phyloP scores from a whole-genome alignment of 1,139 yeast species.

The Candida tunisiensis region DNA sequence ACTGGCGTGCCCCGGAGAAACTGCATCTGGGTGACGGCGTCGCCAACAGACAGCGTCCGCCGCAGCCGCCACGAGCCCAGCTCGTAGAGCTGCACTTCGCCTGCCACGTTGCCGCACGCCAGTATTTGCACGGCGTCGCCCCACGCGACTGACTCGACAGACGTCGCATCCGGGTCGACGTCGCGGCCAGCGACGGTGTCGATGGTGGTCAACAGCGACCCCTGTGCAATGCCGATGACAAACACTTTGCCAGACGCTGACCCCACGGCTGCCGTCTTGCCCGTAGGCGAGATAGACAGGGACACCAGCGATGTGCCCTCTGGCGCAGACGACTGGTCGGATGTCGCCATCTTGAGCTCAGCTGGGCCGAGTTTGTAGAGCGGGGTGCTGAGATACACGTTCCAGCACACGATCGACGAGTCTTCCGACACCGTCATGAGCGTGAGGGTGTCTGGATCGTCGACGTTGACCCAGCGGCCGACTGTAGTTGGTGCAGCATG shows the following conservation, averaged over 20 bases:
- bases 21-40: conserved; percentile 67
- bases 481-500: conserved; percentile 59
- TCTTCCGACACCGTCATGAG: conserved; percentile 78
- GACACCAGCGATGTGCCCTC: conserved; percentile 95
- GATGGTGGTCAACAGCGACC: conserved; percentile 45
- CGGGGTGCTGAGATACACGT: conserved; percentile 60
- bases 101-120: conserved; percentile 84
- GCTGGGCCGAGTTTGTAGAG: conserved; percentile 40
- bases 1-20: conserved; percentile 43
- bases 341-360: conserved; percentile 42
- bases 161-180: conserved; percentile 46
- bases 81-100: conserved; percentile 69
- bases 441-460: conserved; percentile 40
- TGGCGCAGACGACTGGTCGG: no score
- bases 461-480: conserved; percentile 54
- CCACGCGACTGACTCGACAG: conserved; percentile 82
- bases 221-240: conserved; percentile 56
- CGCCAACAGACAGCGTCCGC: conserved; percentile 48
- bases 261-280: conserved; percentile 41
- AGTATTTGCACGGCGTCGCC: conserved; percentile 42
- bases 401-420: conserved; percentile 79
- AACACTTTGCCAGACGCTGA: conserved; percentile 77
- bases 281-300: conserved; percentile 33
- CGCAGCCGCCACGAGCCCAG: conserved; percentile 78
- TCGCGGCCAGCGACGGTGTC: conserved; percentile 41